Base-by-base conservation (phyloP, 2,329 filamentous ascomycete species). In the Talaromyces islandicus region DNA sequence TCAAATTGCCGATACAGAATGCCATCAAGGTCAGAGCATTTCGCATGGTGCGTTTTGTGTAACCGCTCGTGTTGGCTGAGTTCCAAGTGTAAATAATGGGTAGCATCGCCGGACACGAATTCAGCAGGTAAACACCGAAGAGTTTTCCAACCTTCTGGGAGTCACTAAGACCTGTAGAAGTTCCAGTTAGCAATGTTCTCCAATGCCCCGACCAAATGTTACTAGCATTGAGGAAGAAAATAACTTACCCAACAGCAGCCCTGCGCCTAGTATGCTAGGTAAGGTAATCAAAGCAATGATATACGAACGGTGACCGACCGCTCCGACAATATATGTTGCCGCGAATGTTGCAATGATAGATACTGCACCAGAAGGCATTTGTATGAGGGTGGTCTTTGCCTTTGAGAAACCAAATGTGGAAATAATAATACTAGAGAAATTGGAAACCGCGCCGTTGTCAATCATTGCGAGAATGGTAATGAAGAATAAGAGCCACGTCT, bases 51-150 rank as follows among this genome's bases (percentile, higher is more conserved):
- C 52, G 52, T 24, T 54, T 54, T 6, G 52, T 54, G 21, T 54
- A 54, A 12, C 52, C 52, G 52, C 52, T 54, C 27, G 52, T 54
- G 11, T 54, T 54, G 52, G 52, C 52, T 54, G 52, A 54, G 21
- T 54, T 54, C 52, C 52, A 54, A 12, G 24, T 54, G 25, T 54
- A 54, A 38, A 54, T 54, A 38, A 54, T 54, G 12, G 52, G 52
- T 6, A 54, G 52, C 52, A 54, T 54, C 30, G 52, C 52, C 7
- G 52, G 52, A n/a, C 52, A 54, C 5, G 52, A 54, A 11, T 54
- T 54, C 4, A 54, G 52, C 24, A 54, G 52, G 21, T 54, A 54
- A 21, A 54, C 52, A 7, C 52, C 52, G 11, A 54, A 29, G 52
- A 54, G 52, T 24, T 54, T 54, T 12, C 52, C 52, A 4, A 54